Base-by-base conservation (phyloP, 179 eudicot species). In the Drosera spatulata region DNA sequence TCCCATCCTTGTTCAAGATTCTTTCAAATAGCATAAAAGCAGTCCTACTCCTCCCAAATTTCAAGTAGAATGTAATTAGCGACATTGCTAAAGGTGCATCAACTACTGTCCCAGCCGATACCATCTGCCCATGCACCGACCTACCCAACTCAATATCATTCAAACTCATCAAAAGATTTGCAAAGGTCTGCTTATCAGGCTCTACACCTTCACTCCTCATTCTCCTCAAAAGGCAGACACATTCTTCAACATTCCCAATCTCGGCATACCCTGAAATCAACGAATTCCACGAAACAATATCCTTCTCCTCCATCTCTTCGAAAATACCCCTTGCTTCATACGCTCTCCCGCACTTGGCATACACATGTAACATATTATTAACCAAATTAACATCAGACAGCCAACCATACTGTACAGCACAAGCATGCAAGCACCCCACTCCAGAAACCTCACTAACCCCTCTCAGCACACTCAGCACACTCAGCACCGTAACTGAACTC, bases 201-300 rank as follows among this genome's bases (percentile, higher is more conserved):
- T 22, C 62, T 40, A 85, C 15, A 58, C 75, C 80, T 66, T 79
- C 86, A 48, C 59, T 60, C 77, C 76, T 80, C 97, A 91, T 91
- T 54, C 71, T 74, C 50, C 50, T 57, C 11, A 85, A 48, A 45
- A 85, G 66, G 64, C 69, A 38, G 66, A 73, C 59, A 33, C 68
- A 69, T 56, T 72, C 82, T 47, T 60, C 58, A 10, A 74, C 60
- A 63, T 80, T 63, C 63, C 84, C 88, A 59, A 6, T 57, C 65
- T 65, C 59, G 13, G 85, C 77, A 76, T 77, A 83, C 41, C 63
- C 74, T 1, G 85, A 77, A 63, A 84, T 75, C 79, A 91, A 75
- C 7, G 87, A 80, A 76, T 91, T 91, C 96, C 97, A 91, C 3
- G 97, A 88, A 54, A 91, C 81, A 41, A 74, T 61, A 79, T 91